Conservation (phyloP, 306 rosid genomes). For the Corylus avellana region DNA sequence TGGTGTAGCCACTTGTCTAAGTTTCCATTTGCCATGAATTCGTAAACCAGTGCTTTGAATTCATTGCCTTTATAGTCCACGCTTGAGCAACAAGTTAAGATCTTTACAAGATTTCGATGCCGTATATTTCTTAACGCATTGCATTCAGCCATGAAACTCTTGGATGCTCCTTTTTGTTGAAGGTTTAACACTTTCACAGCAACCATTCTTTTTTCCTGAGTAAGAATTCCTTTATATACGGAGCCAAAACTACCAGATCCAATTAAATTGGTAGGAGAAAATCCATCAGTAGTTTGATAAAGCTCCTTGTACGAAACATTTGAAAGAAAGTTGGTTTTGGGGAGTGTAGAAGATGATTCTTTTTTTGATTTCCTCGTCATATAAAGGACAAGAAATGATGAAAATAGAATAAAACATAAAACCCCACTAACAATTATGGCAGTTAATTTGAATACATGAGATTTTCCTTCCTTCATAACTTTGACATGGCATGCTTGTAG, state of each 20-base stretch:
- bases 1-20: slow-evolving; percentile 38
- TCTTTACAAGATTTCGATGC: slow-evolving; percentile 28
- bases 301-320: slow-evolving; percentile 29
- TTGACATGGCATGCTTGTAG: slow-evolving; percentile 13
- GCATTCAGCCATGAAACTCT: slow-evolving; percentile 31
- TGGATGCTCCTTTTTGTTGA: slow-evolving; percentile 27
- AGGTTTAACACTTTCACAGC: slow-evolving; percentile 40
- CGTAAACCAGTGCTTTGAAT: slow-evolving; percentile 37
- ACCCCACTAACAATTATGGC: slow-evolving; percentile 9
- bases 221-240: slow-evolving; percentile 30
- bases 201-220: slow-evolving; percentile 11
- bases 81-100: slow-evolving; percentile 36
- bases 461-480: slow-evolving; percentile 20
- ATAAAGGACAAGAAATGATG: background rate
- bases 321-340: background rate
- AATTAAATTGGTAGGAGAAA: slow-evolving; percentile 16
- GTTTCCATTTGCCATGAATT: slow-evolving; percentile 34
- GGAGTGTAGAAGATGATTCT: background rate
- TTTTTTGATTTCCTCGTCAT: slow-evolving; percentile 15
- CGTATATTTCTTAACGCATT: slow-evolving; percentile 20
- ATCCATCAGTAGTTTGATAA: slow-evolving; percentile 20
- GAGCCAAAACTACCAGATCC: slow-evolving; percentile 25
- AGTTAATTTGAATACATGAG: slow-evolving; percentile 12
- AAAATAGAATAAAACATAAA: slow-evolving; percentile 6
- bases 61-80: slow-evolving; percentile 24